phyloP scores from a whole-genome alignment of 2,329 filamentous ascomycete genomes.

The Botrytis porri region DNA sequence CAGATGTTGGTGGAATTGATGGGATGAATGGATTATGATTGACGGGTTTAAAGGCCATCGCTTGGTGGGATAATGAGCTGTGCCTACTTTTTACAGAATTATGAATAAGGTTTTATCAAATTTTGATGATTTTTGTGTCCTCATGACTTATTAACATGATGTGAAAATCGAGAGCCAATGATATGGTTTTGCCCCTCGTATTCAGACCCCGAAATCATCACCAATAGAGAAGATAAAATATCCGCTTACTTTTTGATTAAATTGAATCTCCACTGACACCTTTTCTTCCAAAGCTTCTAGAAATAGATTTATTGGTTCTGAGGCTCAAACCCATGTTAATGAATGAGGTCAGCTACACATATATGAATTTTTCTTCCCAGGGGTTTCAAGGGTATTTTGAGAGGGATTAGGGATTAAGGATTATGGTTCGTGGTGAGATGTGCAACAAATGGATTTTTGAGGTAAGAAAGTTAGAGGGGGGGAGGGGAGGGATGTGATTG shows the following conservation, averaged over 20 bases:
- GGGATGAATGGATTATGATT: slow-evolving; percentile 12
- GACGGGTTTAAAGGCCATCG: slow-evolving; percentile 6
- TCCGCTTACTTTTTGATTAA: neutral
- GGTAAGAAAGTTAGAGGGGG: too few relatives aligned
- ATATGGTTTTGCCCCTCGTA: neutral
- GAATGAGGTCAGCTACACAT: neutral
- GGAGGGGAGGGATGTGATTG: neutral
- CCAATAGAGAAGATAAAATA: neutral
- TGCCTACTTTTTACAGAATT: slow-evolving; percentile 6
- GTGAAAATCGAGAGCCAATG: neutral
- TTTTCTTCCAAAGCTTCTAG: neutral
- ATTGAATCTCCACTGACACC: neutral
- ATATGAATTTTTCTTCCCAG: neutral
- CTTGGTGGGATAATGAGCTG: neutral
- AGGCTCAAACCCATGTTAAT: neutral
- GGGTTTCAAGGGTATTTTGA: neutral
- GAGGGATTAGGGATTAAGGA: neutral
- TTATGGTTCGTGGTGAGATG: slow-evolving; percentile 2
- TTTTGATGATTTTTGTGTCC: neutral
- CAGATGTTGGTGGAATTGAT: slow-evolving; percentile 5
- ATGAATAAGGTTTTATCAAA: neutral
- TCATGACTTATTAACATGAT: neutral
- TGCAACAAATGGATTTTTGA: too few relatives aligned
- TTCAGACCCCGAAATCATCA: neutral
- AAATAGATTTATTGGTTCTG: slow-evolving; percentile 2